Percentiles rank a stretch among this genome's conserved stretches.
These are phyloP conservation scores for Capsicum pubescens DNA, from an alignment of 257 asterid species.

Conservation along the genomic window DNA sequence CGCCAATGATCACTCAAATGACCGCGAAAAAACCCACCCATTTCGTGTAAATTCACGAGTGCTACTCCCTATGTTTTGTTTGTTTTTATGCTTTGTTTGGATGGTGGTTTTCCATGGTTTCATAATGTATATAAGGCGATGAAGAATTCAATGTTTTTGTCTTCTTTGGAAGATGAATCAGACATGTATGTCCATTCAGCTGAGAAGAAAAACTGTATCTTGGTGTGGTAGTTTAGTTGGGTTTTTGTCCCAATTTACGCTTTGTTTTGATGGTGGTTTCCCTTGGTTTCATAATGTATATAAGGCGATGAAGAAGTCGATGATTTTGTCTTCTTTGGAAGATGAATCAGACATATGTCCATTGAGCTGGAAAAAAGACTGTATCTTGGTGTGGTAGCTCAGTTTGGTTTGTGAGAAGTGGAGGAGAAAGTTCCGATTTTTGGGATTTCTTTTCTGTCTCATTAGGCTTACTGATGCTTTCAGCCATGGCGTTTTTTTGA, in stretches of 20 bases:
- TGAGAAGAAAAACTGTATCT: background rate
- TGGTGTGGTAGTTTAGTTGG: background rate
- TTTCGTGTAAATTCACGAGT: background rate
- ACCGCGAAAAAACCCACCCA: constrained; percentile 15
- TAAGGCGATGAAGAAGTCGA: background rate
- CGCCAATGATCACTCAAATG: constrained; percentile 36
- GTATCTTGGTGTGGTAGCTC: constrained; percentile 12
- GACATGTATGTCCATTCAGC: background rate
- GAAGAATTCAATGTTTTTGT: background rate
- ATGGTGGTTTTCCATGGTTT: too few species aligned
- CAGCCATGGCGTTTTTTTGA: background rate
- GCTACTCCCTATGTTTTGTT: background rate
- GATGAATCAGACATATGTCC: background rate
- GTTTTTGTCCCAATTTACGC: too few species aligned
- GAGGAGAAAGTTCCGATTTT: background rate
- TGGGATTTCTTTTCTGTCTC: background rate
- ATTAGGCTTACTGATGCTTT: background rate
- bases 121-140: background rate
- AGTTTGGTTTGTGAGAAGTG: background rate
- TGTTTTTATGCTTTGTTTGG: background rate
- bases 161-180: background rate
- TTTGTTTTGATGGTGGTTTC: too few species aligned
- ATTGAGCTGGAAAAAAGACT: background rate
- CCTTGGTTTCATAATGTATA: too few species aligned
- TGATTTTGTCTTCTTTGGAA: background rate